Evolutionary conservation across 257 asterid species (phyloP).

Genomic region (Ehretia macrophylla): DNA sequence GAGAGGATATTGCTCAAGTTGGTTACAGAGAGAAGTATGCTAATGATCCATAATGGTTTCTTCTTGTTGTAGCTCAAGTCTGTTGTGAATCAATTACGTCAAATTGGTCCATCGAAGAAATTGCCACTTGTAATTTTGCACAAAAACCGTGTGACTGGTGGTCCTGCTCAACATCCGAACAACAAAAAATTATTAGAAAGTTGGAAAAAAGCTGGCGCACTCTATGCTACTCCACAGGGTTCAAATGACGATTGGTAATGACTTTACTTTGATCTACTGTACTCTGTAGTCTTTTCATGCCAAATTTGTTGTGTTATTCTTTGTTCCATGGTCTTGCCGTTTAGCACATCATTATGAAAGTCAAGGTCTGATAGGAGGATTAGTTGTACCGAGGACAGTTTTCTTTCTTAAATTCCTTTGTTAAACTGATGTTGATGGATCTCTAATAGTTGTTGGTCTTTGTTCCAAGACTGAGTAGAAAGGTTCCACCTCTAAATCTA

Average conservation of each 20-base stretch:
- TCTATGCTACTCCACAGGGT: conserved; percentile 81
- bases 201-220: conserved; percentile 80
- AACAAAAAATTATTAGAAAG: conserved; percentile 69
- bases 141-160: conserved; percentile 63
- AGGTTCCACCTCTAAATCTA: too few species aligned
- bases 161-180: conserved; percentile 72
- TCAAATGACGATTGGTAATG: conserved; percentile 94
- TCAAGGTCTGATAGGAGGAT: background rate
- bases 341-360: background rate
- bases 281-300: background rate
- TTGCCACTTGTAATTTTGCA: conserved; percentile 87
- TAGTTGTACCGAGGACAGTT: background rate
- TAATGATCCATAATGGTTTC: conserved; percentile 1
- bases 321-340: background rate
- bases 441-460: background rate
- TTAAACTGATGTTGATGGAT: background rate
- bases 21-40: conserved; percentile 1
- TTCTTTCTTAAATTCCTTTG: too few species aligned
- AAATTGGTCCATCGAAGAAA: conserved; percentile 61
- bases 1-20: too few species aligned
- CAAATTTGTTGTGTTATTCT: background rate
- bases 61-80: conserved; percentile 47
- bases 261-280: background rate
- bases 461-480: background rate
- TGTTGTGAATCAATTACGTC: conserved; percentile 52